These are phyloP conservation scores for Aphanoascus verrucosus DNA, from an alignment of 2,329 filamentous ascomycete species.

Conservation along the genomic window DNA sequence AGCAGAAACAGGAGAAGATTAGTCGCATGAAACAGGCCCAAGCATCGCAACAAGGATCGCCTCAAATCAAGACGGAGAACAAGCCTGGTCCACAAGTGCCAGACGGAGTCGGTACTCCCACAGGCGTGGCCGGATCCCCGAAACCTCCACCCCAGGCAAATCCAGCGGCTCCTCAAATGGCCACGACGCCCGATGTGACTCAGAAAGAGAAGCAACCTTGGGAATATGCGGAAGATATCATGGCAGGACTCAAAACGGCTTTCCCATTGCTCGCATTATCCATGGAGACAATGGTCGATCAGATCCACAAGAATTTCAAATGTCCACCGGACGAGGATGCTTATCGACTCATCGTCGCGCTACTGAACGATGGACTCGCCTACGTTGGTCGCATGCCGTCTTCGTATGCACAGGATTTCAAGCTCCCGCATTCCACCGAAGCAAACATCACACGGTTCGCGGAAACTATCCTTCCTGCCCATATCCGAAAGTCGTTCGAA, in stretches of 20 bases:
- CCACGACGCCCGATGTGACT: slow-evolving; percentile 20
- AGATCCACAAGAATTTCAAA: slow-evolving; percentile 98
- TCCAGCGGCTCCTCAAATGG: slow-evolving; percentile 16
- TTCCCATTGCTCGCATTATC: slow-evolving; percentile 91
- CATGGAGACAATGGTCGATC: slow-evolving; percentile 99
- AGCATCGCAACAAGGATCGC: slow-evolving; percentile 32
- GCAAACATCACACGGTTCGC: slow-evolving; percentile 94
- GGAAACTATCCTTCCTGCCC: slow-evolving; percentile 84
- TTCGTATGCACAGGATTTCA: slow-evolving; percentile 81
- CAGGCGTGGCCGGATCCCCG: slow-evolving; percentile 34
- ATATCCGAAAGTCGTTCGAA: slow-evolving; percentile 94
- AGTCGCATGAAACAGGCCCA: slow-evolving; percentile 54
- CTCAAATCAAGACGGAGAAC: slow-evolving; percentile 26
- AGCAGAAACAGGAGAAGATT: slow-evolving; percentile 49
- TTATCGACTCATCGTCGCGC: slow-evolving; percentile 89
- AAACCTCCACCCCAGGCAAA: neutral
- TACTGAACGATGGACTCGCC: slow-evolving; percentile 88
- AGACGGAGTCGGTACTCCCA: slow-evolving; percentile 19
- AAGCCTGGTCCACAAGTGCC: slow-evolving; percentile 17
- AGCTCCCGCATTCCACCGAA: slow-evolving; percentile 80
- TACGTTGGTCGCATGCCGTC: slow-evolving; percentile 81
- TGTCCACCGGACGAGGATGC: slow-evolving; percentile 97
- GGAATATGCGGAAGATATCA: slow-evolving; percentile 94
- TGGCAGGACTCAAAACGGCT: slow-evolving; percentile 88
- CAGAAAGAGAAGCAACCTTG: slow-evolving; percentile 56